Base-by-base conservation (phyloP, 352 stramenopile genomes). In the Pythium inflatum region DNA sequence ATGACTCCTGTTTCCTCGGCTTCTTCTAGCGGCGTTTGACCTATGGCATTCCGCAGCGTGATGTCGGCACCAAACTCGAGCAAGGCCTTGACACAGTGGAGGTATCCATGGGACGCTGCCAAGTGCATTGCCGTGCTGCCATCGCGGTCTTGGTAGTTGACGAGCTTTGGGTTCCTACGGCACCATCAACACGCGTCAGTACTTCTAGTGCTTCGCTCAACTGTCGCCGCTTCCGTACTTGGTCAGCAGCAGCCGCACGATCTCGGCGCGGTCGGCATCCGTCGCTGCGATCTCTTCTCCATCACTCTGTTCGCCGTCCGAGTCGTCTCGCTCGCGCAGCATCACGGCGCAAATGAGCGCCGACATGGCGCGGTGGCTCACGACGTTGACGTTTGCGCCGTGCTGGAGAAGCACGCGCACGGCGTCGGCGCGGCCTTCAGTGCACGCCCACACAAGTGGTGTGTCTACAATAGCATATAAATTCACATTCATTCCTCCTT, bases 121-220 rank as follows among this genome's bases (percentile, higher is more conserved):
- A 95, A 72, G 58, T 95, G 87, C 85, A 95, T 93, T 18, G 87
- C 87, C 5, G 87, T 90, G 70, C 85, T 95, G 18, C 85, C 85
- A 65, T 95, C 87, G 13, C 80, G 83, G 62, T 95, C 87, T 59
- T 95, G 87, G 34, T 90, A 90, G 60, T 93, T 95, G 36, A 92
- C 78, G 6, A 93, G 69, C 62, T 90, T 81, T 11, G 58, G 62
- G 54, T 90, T 90, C 48, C 77, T 87, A 57, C 12, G 24, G 3
- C 33, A 66, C 13, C 5, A 38, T 20, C 31, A 61, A 1, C n/a
- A n/a, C n/a, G n/a, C n/a, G n/a, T n/a, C n/a, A n/a, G n/a, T n/a
- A n/a, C n/a, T n/a, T n/a, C n/a, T n/a, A n/a, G n/a, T n/a, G n/a
- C n/a, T n/a, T n/a, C n/a, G n/a, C n/a, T n/a, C n/a, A n/a, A n/a